phyloP scores from a whole-genome alignment of 2,329 filamentous ascomycete species.

The Zarea fungicola region DNA sequence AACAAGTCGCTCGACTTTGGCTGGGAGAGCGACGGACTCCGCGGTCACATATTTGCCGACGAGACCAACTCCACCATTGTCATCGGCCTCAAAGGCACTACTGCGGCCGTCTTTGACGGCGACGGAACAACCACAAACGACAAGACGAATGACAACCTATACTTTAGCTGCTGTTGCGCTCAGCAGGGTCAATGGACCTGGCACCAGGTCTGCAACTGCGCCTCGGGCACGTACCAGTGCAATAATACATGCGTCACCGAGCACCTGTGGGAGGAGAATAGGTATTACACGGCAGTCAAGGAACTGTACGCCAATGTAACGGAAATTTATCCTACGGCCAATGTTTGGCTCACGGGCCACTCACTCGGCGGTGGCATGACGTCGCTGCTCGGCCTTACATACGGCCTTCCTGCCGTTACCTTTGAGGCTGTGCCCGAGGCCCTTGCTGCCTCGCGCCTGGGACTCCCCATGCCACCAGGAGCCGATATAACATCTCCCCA shows the following conservation, averaged over 20 bases:
- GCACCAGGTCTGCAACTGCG: slow-evolving; percentile 91
- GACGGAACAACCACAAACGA: slow-evolving; percentile 95
- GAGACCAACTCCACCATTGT: slow-evolving; percentile 80
- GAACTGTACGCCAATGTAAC: slow-evolving; percentile 93
- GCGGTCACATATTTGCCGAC: slow-evolving; percentile 89
- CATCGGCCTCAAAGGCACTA: slow-evolving; percentile 89
- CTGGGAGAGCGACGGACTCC: slow-evolving; percentile 82
- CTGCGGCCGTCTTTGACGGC: slow-evolving; percentile 89
- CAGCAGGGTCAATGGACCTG: slow-evolving; percentile 88
- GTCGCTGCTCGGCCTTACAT: slow-evolving; percentile 84
- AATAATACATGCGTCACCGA: slow-evolving; percentile 84
- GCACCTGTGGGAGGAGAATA: slow-evolving; percentile 73
- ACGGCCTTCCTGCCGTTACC: slow-evolving; percentile 83
- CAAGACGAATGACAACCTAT: slow-evolving; percentile 95
- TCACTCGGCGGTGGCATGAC: slow-evolving; percentile 87
- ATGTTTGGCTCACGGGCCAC: slow-evolving; percentile 87
- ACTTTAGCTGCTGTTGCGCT: slow-evolving; percentile 96
- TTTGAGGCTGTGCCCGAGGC: slow-evolving; percentile 93
- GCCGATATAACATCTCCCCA: slow-evolving; percentile 67
- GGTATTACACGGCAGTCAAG: slow-evolving; percentile 84
- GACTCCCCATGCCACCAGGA: slow-evolving; percentile 78
- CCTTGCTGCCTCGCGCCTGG: slow-evolving; percentile 75
- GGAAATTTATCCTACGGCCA: slow-evolving; percentile 74
- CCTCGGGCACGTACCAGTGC: slow-evolving; percentile 79
- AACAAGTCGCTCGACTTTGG: slow-evolving; percentile 88